These are phyloP conservation scores for Coriaria nepalensis DNA, from an alignment of 306 rosid species.

Conservation along the genomic window DNA sequence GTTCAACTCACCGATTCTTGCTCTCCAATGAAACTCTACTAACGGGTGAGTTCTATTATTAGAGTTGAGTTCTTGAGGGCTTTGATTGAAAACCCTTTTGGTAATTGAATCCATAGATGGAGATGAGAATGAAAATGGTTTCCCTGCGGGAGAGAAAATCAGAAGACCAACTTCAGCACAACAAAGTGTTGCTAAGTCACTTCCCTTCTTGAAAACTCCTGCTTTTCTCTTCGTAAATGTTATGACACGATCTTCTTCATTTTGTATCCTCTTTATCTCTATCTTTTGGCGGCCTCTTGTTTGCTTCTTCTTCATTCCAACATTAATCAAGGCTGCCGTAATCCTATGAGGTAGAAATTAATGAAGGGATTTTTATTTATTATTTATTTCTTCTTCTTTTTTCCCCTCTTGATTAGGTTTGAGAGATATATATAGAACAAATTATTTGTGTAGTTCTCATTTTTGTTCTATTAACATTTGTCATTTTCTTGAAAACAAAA, in stretches of 20 bases:
- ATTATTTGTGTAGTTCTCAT: too few relatives aligned
- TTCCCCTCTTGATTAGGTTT: too few relatives aligned
- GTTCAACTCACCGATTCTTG: conserved; percentile 14
- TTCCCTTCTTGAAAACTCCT: conserved; percentile 24
- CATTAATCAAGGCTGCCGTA: neutral
- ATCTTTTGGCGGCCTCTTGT: conserved; percentile 28
- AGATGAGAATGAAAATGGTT: conserved; percentile 21
- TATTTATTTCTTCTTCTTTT: too few relatives aligned
- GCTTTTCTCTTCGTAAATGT: conserved; percentile 22
- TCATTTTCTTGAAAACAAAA: too few relatives aligned
- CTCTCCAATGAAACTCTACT: conserved; percentile 11
- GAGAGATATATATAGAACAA: too few relatives aligned
- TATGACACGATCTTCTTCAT: conserved; percentile 18
- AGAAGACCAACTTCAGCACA: conserved; percentile 26
- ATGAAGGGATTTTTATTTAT: neutral
- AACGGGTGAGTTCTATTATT: conserved; percentile 4
- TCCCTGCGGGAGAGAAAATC: conserved; percentile 25
- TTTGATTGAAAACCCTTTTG: neutral
- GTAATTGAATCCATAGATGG: conserved; percentile 18
- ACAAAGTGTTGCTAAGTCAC: conserved; percentile 18
- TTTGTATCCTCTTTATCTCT: conserved; percentile 25
- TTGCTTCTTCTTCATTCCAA: conserved; percentile 2
- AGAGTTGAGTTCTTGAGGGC: neutral
- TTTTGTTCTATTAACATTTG: too few relatives aligned
- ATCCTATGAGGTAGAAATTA: too few relatives aligned